phyloP scores from a whole-genome alignment of 2,329 filamentous ascomycete species.

The Colletotrichum aenigma region DNA sequence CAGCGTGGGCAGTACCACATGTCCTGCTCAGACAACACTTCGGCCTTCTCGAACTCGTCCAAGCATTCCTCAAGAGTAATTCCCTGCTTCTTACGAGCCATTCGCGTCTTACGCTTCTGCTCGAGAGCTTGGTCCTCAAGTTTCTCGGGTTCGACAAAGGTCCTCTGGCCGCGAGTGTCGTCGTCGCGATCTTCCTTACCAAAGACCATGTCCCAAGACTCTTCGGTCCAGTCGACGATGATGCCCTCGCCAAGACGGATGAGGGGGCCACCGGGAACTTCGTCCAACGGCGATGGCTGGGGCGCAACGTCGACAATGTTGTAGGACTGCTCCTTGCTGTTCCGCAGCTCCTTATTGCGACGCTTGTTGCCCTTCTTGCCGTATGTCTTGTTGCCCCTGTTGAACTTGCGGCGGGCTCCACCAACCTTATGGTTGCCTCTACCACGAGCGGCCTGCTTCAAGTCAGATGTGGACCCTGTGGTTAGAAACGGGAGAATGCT shows the following conservation, averaged over 20 bases:
- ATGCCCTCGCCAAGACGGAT: conserved; percentile 84
- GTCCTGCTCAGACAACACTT: conserved; percentile 92
- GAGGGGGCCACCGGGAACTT: conserved; percentile 59
- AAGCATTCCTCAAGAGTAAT: conserved; percentile 89
- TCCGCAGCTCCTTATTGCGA: conserved; percentile 45
- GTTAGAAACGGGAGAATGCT: neutral
- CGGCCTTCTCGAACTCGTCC: conserved; percentile 91
- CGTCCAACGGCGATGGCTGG: conserved; percentile 23
- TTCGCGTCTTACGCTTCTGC: conserved; percentile 66
- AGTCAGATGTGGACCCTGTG: neutral
- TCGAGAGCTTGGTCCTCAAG: conserved; percentile 69
- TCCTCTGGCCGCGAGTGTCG: conserved; percentile 62
- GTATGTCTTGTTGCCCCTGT: conserved; percentile 48
- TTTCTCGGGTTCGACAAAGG: conserved; percentile 57
- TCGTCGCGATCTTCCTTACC: conserved; percentile 38
- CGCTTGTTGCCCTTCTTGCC: conserved; percentile 55
- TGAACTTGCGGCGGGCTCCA: conserved; percentile 50
- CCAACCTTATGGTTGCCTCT: conserved; percentile 16
- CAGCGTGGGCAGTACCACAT: conserved; percentile 97
- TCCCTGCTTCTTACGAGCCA: conserved; percentile 61
- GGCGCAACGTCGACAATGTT: conserved; percentile 29
- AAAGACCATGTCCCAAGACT: conserved; percentile 76
- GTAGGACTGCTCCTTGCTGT: conserved; percentile 37
- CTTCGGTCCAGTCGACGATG: conserved; percentile 81
- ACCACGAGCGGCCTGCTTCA: conserved; percentile 14